These are phyloP conservation scores for Drechslerella stenobrocha DNA, from an alignment of 2,329 filamentous ascomycete genomes.

Conservation along the genomic window DNA sequence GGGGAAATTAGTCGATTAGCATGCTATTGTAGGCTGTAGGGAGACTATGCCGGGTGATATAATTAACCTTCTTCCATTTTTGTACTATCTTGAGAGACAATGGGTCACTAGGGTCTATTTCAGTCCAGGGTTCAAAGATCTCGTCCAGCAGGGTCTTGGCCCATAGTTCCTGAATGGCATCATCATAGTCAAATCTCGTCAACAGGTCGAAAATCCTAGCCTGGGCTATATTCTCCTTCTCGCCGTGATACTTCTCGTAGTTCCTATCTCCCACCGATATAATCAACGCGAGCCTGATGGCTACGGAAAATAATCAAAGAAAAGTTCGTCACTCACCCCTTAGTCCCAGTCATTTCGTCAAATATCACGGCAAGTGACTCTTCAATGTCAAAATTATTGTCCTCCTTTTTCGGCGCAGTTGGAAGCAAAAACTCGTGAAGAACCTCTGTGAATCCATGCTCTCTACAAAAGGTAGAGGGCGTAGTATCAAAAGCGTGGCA, in stretches of 20 bases:
- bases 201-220: conserved; percentile 52
- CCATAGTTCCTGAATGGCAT: conserved; percentile 47
- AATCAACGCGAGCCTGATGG: too few relatives aligned
- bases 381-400: conserved; percentile 52
- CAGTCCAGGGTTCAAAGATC: conserved; percentile 50
- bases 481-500: conserved; percentile 49
- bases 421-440: conserved; percentile 49
- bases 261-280: conserved; percentile 5
- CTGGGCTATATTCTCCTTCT: conserved; percentile 51
- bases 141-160: conserved; percentile 47
- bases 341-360: conserved; percentile 42
- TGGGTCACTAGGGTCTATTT: conserved; percentile 50
- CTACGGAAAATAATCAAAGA: too few relatives aligned
- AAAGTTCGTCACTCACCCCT: too few relatives aligned
- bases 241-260: conserved; percentile 51
- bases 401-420: conserved; percentile 45
- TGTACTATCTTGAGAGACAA: conserved; percentile 44
- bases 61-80: conserved; percentile 52
- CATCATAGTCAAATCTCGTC: conserved; percentile 49
- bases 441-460: conserved; percentile 49
- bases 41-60: neutral
- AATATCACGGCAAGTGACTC: conserved; percentile 49
- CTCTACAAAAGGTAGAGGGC: conserved; percentile 49
- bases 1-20: conserved; percentile 11
- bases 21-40: neutral